phyloP scores from a whole-genome alignment of 768 basidiomycete genomes.

The Tricholomella constricta region DNA sequence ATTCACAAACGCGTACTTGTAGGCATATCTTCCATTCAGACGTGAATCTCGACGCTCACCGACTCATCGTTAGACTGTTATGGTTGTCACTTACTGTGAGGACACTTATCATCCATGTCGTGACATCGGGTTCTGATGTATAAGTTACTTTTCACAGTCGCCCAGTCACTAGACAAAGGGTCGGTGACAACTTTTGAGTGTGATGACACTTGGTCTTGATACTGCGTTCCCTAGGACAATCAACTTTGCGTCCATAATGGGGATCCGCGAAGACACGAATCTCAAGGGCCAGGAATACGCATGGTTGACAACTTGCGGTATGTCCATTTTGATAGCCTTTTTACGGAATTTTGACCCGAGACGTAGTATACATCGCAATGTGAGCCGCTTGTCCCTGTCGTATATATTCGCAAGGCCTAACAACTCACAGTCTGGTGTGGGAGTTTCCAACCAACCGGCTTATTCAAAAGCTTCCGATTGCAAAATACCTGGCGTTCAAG shows the following conservation, averaged over 20 bases:
- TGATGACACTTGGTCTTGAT: too few relatives aligned
- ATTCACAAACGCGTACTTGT: conserved; percentile 48
- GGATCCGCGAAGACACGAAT: conserved; percentile 42
- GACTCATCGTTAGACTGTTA: conserved; percentile 30
- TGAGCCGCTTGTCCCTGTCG: conserved; percentile 14
- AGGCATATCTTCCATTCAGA: conserved; percentile 8
- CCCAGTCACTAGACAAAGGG: conserved; percentile 51
- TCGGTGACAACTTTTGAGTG: too few relatives aligned
- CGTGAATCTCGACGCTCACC: background rate
- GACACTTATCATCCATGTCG: background rate
- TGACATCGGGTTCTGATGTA: background rate
- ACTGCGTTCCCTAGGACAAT: too few relatives aligned
- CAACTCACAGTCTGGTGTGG: conserved; percentile 34
- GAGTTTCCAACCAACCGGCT: conserved; percentile 52
- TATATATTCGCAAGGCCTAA: background rate
- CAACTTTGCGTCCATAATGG: conserved; percentile 51
- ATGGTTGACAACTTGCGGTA: conserved; percentile 50
- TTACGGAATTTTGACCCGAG: background rate
- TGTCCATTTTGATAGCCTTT: conserved; percentile 11
- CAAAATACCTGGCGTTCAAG: conserved; percentile 49
- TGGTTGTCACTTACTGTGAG: conserved; percentile 49
- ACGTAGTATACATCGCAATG: conserved; percentile 44
- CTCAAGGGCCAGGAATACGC: conserved; percentile 53
- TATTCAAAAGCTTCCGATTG: conserved; percentile 50
- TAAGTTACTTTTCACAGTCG: conserved; percentile 31